Percentiles rank a stretch among this genome's conserved stretches.
phyloP scores from a whole-genome alignment of 2,329 filamentous ascomycete genomes.

The Xylariaceae sp. region DNA sequence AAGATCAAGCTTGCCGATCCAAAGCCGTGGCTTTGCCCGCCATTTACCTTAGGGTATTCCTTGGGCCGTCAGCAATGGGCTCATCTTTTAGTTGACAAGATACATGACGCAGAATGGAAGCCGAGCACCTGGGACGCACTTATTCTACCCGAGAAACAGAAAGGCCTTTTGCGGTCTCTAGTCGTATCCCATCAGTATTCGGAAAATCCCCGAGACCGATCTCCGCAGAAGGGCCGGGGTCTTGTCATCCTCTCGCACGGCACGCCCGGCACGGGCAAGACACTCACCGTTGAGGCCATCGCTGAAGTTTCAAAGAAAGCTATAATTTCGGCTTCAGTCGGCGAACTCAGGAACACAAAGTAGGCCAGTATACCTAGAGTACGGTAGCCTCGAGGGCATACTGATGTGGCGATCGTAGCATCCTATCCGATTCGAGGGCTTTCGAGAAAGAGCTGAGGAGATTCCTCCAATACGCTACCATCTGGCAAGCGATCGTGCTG shows the following conservation, averaged over 20 bases:
- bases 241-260: conserved; percentile 35
- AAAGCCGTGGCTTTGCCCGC: conserved; percentile 26
- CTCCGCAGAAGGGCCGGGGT: conserved; percentile 35
- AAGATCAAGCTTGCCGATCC: conserved; percentile 16
- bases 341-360: conserved; percentile 23
- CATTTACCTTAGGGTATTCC: conserved; percentile 28
- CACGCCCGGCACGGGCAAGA: conserved; percentile 36
- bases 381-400: background rate
- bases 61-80: conserved; percentile 27
- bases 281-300: conserved; percentile 35
- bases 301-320: conserved; percentile 26
- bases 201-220: conserved; percentile 23
- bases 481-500: conserved; percentile 30
- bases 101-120: conserved; percentile 25
- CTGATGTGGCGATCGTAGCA: conserved; percentile 11
- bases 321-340: conserved; percentile 25
- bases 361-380: conserved; percentile 3
- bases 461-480: conserved; percentile 26
- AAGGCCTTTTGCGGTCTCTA: conserved; percentile 26
- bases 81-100: conserved; percentile 25
- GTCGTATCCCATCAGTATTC: conserved; percentile 28
- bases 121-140: conserved; percentile 25
- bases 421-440: conserved; percentile 12
- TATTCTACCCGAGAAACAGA: conserved; percentile 26
- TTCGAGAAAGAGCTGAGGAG: conserved; percentile 28